These are phyloP conservation scores for Phalaenopsis equestris DNA, from an alignment of 106 monocot species.

Conservation along the genomic window DNA sequence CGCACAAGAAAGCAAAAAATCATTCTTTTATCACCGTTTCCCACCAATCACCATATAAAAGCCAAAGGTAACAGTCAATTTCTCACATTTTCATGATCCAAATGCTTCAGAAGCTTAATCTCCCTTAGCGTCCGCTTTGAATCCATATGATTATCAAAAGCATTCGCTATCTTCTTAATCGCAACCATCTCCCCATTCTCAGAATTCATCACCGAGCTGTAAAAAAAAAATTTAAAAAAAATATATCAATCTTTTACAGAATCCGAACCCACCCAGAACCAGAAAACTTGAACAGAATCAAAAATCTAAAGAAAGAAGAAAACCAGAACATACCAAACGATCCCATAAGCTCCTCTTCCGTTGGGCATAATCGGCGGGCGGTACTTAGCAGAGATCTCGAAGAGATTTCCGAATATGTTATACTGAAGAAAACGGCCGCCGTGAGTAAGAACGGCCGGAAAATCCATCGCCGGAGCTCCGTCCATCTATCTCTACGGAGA, in stretches of 20 bases:
- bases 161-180: conserved; percentile 72
- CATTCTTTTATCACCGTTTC: not conserved
- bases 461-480: conserved; percentile 41
- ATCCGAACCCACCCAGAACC: not conserved
- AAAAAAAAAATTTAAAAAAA: not conserved
- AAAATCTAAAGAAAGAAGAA: too few relatives aligned
- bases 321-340: conserved; percentile 63
- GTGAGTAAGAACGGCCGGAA: conserved; percentile 45
- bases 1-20: not conserved
- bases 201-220: conserved; percentile 52
- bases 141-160: conserved; percentile 66
- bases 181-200: conserved; percentile 67
- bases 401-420: conserved; percentile 72
- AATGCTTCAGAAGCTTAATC: conserved; percentile 57
- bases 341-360: conserved; percentile 92
- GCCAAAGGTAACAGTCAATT: not conserved
- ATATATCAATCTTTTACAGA: not conserved
- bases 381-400: conserved; percentile 88
- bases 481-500: conserved; percentile 18
- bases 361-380: conserved; percentile 94
- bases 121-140: conserved; percentile 64
- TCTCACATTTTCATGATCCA: conserved; percentile 78
- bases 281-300: not conserved
- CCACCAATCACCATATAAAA: not conserved
- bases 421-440: conserved; percentile 68